phyloP scores from a whole-genome alignment of 305 asterid species.

The Fraxinus ornus region DNA sequence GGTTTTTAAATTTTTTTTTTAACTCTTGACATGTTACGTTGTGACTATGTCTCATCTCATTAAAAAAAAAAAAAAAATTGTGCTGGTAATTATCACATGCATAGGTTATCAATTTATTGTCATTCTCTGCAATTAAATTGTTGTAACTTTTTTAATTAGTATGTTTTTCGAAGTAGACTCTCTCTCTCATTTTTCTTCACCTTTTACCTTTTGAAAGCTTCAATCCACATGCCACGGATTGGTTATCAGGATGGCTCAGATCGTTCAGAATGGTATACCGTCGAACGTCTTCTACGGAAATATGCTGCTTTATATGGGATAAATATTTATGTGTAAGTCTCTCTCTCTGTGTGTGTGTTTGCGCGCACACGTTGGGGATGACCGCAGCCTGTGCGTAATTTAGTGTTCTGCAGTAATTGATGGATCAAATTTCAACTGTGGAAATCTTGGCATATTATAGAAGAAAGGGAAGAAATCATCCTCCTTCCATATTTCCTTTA shows the following conservation, averaged over 20 bases:
- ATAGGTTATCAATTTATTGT: background rate
- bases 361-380: background rate
- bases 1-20: background rate
- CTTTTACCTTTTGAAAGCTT: constrained; percentile 43
- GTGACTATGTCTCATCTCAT: background rate
- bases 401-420: background rate
- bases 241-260: constrained; percentile 73
- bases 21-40: background rate
- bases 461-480: background rate
- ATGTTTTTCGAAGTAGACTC: background rate
- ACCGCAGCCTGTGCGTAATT: background rate
- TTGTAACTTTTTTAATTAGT: background rate
- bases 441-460: background rate
- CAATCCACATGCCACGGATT: constrained; percentile 92
- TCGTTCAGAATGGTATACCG: constrained; percentile 88
- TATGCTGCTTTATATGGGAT: constrained; percentile 68
- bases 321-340: constrained; percentile 69
- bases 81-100: background rate
- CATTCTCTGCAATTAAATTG: background rate
- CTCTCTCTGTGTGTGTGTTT: constrained; percentile 23
- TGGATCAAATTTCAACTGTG: background rate
- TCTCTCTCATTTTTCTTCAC: background rate
- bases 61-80: background rate
- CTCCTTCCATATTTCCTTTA: background rate
- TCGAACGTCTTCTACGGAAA: constrained; percentile 79